Evolutionary conservation across 2,329 filamentous ascomycete genomes (phyloP).

Genomic region (Xylariales sp.): DNA sequence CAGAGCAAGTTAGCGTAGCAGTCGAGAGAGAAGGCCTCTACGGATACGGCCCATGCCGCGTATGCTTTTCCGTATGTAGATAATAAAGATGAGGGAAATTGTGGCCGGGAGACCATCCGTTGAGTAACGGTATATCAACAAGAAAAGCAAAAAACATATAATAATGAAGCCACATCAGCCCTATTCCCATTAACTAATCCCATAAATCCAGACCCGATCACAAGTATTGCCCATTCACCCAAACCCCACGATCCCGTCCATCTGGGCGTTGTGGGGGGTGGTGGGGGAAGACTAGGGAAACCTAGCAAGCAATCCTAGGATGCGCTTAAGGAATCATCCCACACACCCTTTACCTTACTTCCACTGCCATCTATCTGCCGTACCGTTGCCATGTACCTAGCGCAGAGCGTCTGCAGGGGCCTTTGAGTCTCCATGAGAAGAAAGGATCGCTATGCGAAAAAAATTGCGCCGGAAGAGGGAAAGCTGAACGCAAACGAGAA

Average conservation of each 20-base stretch:
- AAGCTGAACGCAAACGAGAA: constrained; percentile 8
- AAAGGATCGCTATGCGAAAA: constrained; percentile 8
- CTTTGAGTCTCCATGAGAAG: neutral
- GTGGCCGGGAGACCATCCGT: neutral
- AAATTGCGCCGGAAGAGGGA: neutral
- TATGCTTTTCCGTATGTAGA: neutral
- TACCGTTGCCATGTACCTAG: constrained; percentile 2
- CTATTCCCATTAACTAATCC: neutral
- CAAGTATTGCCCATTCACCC: constrained; percentile 5
- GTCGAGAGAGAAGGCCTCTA: neutral
- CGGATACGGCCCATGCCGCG: neutral
- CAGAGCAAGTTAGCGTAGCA: constrained; percentile 1
- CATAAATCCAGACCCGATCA: neutral
- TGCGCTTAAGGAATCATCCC: constrained; percentile 19
- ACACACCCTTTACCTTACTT: neutral
- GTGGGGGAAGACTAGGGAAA: constrained; percentile 15
- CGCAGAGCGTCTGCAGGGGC: constrained; percentile 19
- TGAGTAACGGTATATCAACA: neutral
- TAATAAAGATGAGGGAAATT: neutral
- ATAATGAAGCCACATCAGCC: constrained; percentile 3
- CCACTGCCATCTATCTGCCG: constrained; percentile 15
- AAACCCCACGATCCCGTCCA: constrained; percentile 33
- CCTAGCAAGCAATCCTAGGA: constrained; percentile 1
- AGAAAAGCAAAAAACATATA: neutral
- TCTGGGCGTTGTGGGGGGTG: constrained; percentile 29